Conservation (phyloP, 169 alveolate genomes). For the Plasmodium billcollinsi region DNA sequence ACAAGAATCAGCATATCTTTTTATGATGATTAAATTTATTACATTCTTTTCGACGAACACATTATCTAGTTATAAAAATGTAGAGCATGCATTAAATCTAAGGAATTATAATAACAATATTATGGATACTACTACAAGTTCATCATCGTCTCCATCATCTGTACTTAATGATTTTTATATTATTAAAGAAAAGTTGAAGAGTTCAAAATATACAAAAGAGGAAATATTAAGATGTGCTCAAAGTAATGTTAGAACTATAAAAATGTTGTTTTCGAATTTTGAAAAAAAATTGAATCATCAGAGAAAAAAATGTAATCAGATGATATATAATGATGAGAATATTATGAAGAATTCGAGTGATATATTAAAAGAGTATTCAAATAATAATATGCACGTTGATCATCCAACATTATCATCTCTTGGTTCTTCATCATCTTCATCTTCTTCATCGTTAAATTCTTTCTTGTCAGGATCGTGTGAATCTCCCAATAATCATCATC, state of each 20-base stretch:
- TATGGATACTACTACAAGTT: no score
- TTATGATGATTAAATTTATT: conserved; percentile 38
- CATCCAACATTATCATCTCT: no score
- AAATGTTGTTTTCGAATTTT: conserved; percentile 38
- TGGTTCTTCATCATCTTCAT: background rate
- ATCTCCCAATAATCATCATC: background rate
- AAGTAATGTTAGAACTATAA: conserved; percentile 32
- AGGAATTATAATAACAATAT: conserved; percentile 4
- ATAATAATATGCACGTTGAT: background rate
- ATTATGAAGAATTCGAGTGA: no score
- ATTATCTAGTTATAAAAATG: conserved; percentile 58
- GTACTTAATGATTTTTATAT: conserved; percentile 52
- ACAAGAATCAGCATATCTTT: conserved; percentile 58
- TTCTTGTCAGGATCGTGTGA: no score
- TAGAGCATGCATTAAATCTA: conserved; percentile 42
- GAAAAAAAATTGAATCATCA: conserved; percentile 29
- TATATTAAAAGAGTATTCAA: background rate
- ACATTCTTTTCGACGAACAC: conserved; percentile 59
- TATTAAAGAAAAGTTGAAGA: conserved; percentile 59
- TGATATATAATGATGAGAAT: no score
- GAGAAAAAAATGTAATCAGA: background rate
- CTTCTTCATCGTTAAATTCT: background rate
- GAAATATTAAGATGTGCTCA: conserved; percentile 63
- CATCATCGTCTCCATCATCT: background rate
- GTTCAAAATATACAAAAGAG: conserved; percentile 65